Evolutionary conservation across 768 basidiomycete genomes (phyloP), one percentile per base, ranked within the genome.

Genomic region (Kwoniella dejecticola): DNA sequence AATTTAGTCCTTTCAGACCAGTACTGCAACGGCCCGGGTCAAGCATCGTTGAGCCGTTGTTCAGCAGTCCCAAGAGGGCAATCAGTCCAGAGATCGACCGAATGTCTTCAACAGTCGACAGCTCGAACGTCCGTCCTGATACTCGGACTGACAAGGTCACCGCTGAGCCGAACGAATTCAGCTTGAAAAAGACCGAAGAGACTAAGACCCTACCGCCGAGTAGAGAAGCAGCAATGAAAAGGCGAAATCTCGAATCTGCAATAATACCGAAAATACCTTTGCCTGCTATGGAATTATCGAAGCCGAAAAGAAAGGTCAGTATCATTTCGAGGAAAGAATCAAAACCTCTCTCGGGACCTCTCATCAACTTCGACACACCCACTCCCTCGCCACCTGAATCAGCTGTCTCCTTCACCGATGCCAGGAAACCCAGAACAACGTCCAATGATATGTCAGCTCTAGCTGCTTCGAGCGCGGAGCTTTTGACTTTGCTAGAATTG

Each of bases 161-260:
- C n/a, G n/a, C n/a, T n/a, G n/a, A n/a, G n/a, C n/a, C n/a, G n/a
- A n/a, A n/a, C n/a, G n/a, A n/a, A n/a, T n/a, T n/a, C n/a, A n/a
- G n/a, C n/a, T n/a, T n/a, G n/a, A n/a, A n/a, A n/a, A 42, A 42
- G 17, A n/a, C 41, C 6, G 17, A 42, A 6, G 19, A 42, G 19
- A n/a, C 6, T 8, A 6, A 42, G 41, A 42, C 19, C 29, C 33
- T 74, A 17, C 72, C 64, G 1, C 72, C 72, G 1, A 66, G 67
- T 45, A 44, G 72, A 0, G 70, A 74, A 58, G 73, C 73, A 10
- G 73, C 73, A 0, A 30, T 75, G 4, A 66, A 57, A 27, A 49
- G 73, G 23, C 62, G 73, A 17, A 67, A 75, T 23, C 55, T 67
- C 4, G 50, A 45, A 12, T n/a, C 42, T 42, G 55, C 30, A 11